Percentiles rank a stretch among this genome's conserved stretches.
Conservation (phyloP, 345 rosid genomes). For the Euphorbia lathyris region DNA sequence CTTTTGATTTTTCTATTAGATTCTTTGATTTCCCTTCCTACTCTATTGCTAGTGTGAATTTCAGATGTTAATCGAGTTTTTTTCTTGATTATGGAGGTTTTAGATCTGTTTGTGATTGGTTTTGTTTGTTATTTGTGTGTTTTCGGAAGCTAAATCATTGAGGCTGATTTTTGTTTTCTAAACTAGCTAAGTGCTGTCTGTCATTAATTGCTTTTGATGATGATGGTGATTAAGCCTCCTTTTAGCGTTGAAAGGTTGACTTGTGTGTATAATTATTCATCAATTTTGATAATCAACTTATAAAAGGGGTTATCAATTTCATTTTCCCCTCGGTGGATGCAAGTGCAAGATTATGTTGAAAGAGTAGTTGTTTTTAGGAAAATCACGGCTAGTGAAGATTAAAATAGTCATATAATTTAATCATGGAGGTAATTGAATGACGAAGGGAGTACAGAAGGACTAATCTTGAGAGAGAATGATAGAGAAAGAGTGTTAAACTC, state of each 20-base stretch:
- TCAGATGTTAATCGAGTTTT: background rate
- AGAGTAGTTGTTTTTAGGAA: background rate
- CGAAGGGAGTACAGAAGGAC: background rate
- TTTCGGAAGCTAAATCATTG: background rate
- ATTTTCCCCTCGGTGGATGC: background rate
- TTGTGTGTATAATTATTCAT: background rate
- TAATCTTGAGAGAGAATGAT: background rate
- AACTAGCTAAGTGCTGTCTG: background rate
- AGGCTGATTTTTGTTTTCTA: background rate
- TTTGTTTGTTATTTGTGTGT: background rate
- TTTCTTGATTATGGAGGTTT: background rate
- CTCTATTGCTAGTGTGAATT: background rate
- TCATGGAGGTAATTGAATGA: background rate
- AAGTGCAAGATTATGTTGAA: background rate
- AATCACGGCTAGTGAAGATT: background rate
- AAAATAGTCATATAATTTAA: background rate
- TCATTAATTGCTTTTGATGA: background rate
- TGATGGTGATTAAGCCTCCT: conserved; percentile 6
- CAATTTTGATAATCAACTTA: background rate
- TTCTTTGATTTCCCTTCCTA: background rate
- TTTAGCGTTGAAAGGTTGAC: conserved; percentile 13
- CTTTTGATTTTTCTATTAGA: background rate
- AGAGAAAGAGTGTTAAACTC: background rate
- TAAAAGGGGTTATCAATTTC: background rate
- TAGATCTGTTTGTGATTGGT: conserved; percentile 5